Percentiles rank a stretch among this genome's conserved stretches.
phyloP scores from a whole-genome alignment of 2,329 filamentous ascomycete species.

The Aureobasidium sp. region DNA sequence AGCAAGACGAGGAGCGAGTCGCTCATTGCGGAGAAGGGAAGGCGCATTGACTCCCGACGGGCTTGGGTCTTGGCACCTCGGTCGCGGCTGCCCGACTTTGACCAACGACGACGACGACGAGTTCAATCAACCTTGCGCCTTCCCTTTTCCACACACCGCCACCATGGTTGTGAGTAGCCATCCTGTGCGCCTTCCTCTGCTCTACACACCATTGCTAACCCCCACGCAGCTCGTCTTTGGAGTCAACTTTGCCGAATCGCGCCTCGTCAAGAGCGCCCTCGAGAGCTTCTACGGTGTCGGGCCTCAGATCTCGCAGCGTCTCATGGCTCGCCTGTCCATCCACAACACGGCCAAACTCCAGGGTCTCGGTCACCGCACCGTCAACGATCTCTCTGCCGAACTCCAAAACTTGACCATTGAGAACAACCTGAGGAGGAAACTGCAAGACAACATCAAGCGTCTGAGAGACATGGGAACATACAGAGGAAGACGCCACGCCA shows the following conservation, averaged over 20 bases:
- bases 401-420: constrained; percentile 90
- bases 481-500: constrained; percentile 80
- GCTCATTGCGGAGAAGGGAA: too few species aligned
- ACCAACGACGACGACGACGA: background rate
- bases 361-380: constrained; percentile 62
- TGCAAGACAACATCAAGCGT: constrained; percentile 77
- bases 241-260: constrained; percentile 73
- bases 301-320: constrained; percentile 55
- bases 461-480: constrained; percentile 88
- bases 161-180: constrained; percentile 14
- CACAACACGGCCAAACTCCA: constrained; percentile 74
- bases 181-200: background rate
- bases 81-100: background rate
- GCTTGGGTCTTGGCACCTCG: background rate
- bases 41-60: background rate
- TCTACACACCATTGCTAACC: background rate
- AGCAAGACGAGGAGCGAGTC: too few species aligned
- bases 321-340: constrained; percentile 85
- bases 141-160: background rate
- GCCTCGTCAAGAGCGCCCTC: constrained; percentile 63
- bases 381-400: constrained; percentile 75
- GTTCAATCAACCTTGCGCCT: background rate
- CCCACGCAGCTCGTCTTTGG: constrained; percentile 59
- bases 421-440: constrained; percentile 67
- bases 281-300: constrained; percentile 83